Percentiles rank a stretch among this genome's conserved stretches.
Conservation (phyloP, 148 eudicot genomes). For the Vaccinium myrtillus region DNA sequence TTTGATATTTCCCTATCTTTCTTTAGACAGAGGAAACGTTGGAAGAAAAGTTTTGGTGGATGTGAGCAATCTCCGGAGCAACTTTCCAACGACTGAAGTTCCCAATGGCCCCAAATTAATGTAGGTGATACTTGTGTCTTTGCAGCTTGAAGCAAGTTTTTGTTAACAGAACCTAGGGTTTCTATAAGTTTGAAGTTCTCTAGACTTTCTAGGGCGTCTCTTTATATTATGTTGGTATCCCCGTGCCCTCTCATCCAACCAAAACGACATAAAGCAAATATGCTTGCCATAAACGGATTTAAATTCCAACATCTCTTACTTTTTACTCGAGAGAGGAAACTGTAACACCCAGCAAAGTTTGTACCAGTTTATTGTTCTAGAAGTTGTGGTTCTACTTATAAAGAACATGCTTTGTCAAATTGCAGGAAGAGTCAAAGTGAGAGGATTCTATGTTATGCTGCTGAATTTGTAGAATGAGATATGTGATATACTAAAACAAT, state of each 20-base stretch:
- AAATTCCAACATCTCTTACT: neutral
- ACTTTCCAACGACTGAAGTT: slow-evolving; percentile 27
- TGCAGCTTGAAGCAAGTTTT: slow-evolving; percentile 4
- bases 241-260: neutral
- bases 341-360: neutral
- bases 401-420: neutral
- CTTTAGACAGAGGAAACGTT: slow-evolving; percentile 34
- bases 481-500: slow-evolving; percentile 8
- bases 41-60: slow-evolving; percentile 71
- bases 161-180: neutral
- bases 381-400: neutral
- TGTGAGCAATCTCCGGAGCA: slow-evolving; percentile 58
- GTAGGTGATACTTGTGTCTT: slow-evolving; percentile 23
- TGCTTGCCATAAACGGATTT: neutral
- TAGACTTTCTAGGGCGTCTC: neutral
- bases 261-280: neutral
- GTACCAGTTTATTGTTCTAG: neutral
- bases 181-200: neutral
- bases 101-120: slow-evolving; percentile 34
- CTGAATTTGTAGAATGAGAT: neutral
- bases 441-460: slow-evolving; percentile 8
- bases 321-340: neutral
- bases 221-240: neutral
- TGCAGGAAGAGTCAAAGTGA: slow-evolving; percentile 26
- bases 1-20: neutral